These are phyloP conservation scores for Gossypioides kirkii DNA, from an alignment of 345 rosid species.

Conservation along the genomic window DNA sequence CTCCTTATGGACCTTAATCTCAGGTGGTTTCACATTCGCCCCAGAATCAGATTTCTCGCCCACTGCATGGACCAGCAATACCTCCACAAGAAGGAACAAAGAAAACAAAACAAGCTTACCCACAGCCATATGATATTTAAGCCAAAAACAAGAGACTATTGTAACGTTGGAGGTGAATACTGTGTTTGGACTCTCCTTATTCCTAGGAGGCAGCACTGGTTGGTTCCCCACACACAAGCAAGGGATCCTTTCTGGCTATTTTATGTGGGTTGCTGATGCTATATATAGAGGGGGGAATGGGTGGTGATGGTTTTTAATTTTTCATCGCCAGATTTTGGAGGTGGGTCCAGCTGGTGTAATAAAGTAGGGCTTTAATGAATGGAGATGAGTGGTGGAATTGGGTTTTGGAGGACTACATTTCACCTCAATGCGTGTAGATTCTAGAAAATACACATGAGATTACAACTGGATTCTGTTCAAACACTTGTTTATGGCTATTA, in stretches of 20 bases:
- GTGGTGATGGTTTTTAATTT: not conserved
- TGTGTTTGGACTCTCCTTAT: not conserved
- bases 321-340: not conserved
- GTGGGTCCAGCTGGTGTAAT: not conserved
- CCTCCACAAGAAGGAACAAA: slow-evolving; percentile 22
- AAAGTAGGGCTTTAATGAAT: not conserved
- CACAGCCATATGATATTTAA: not conserved
- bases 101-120: slow-evolving; percentile 19
- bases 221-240: not conserved
- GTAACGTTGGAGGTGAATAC: not conserved
- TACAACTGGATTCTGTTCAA: slow-evolving; percentile 1
- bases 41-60: slow-evolving; percentile 19
- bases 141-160: not conserved
- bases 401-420: not conserved
- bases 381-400: not conserved
- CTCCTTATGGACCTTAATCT: slow-evolving; percentile 8
- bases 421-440: not conserved
- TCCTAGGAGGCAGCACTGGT: not conserved
- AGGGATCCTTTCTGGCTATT: not conserved
- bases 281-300: slow-evolving; percentile 2
- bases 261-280: not conserved
- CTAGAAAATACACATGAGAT: not conserved
- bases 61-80: slow-evolving; percentile 28
- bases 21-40: slow-evolving; percentile 11
- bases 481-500: not conserved